Evolutionary conservation across 257 asterid species (phyloP), one percentile per base, ranked within the genome.

Genomic region (Solanum chiquidenum): DNA sequence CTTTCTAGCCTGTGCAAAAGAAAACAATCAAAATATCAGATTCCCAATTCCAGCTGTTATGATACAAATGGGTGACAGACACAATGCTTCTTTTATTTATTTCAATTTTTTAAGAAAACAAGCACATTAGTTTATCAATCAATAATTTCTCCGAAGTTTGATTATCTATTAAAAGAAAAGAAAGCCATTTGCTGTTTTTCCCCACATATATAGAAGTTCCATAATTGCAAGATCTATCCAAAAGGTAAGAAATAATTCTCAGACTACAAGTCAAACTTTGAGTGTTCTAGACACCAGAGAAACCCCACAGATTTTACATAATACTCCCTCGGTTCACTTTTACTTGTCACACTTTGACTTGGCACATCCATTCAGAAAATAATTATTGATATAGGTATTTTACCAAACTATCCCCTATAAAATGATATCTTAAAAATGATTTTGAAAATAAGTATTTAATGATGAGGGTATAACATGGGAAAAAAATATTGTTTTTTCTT

Each of bases 1-100:
- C 91, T 89, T 94, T 84, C 92, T 91, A 31, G 94, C 93, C 99
- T 97, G 95, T 87, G 87, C 86, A 80, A 86, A 66, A 29, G 86
- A 37, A 90, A 90, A 86, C 83, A 62, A 52, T 80, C 87, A 82
- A 85, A 40, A 20, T 46, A 84, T 86, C 84, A 86, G 75, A 86
- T 12, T 80, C 69, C 64, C 64, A 79, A 27, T 40, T 46, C 40
- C 64, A 25, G 64, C 84, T 44, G 68, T 80, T 52, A 46, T 49
- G 83, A 38, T 12, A 76, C 29, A 29, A 16, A 49, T 27, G 68
- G 25, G 68, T 80, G 35, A 80, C 29, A 29, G 4, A 80, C 40
- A 80, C 44, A 49, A 49, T 16, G 7, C 44, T 82, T 3, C 16
- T 75, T 40, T 29, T 20, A 10, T 18, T 46, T 49, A 5, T 16